Base-by-base conservation (phyloP, 1,284 basidiomycete genomes). In the Ganoderma lingzhi region DNA sequence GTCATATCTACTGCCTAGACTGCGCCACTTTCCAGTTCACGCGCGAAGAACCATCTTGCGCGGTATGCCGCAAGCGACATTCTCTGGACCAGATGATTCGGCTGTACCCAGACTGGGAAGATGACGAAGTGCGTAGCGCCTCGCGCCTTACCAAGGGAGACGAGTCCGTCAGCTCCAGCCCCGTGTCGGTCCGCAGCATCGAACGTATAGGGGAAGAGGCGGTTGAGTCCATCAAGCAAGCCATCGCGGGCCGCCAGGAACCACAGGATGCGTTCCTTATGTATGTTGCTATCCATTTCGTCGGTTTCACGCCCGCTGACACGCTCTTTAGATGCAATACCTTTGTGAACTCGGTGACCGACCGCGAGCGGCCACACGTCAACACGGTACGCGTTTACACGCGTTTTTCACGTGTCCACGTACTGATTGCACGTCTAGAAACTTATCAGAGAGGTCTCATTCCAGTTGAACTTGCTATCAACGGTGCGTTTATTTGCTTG, bases 1-100 rank as follows among this genome's bases (percentile, higher is more conserved):
- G 78, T 32, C 78, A 80, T 63, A 73, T 79, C 62, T 80, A 77
- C 66, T 80, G 78, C 60, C 41, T 74, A 3, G 76, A 76, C 44
- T 79, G 78, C 59, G 75, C 78, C 23, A 76, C 76, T 0, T 78
- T 75, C 66, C 73, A 75, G 63, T 78, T 80, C 67, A 10, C 59
- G 59, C 59, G 59, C 23, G 62, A 23, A 41, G 55, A 73, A 55
- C 65, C 70, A 2, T 71, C 70, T 60, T 80, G 78, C 64, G 72
- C 74, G 14, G 68, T 76, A 5, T 79, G 78, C 51, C 74, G 77
- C 45, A 73, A 65, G 53, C 62, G 69, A 5, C 75, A 76, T 37
- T 71, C 62, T 5, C 70, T 74, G 1, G 73, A 76, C 19, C 42
- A 66, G 19, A 72, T 79, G 62, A 72, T 79, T 23, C 72, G 69